These are phyloP conservation scores for Chrysanthemum seticuspe DNA, from an alignment of 129 eudicot genomes.

Conservation along the genomic window DNA sequence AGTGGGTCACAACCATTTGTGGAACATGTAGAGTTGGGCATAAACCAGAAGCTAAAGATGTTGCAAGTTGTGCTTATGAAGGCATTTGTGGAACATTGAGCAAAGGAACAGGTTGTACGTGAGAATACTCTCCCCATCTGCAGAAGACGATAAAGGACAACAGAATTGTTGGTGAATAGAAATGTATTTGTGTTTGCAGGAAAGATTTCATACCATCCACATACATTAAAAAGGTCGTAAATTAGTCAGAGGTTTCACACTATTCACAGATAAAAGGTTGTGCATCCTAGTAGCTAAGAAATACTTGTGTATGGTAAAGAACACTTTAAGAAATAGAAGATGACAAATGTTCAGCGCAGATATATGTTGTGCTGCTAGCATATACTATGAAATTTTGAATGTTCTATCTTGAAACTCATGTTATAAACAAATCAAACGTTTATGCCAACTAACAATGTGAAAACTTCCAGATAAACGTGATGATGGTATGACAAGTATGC, in stretches of 20 bases:
- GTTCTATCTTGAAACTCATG: background rate
- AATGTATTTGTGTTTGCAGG: too few species aligned
- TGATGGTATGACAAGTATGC: background rate
- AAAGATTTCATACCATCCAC: background rate
- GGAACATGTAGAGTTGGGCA: too few species aligned
- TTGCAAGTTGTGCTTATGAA: too few species aligned
- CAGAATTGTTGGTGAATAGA: too few species aligned
- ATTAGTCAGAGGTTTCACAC: background rate
- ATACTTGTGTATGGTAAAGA: background rate
- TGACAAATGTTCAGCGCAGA: background rate
- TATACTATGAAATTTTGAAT: background rate
- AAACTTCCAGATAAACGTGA: background rate
- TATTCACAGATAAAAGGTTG: background rate
- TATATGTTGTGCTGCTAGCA: conserved; percentile 5
- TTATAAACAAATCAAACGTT: conserved; percentile 5
- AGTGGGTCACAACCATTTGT: too few species aligned
- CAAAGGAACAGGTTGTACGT: too few species aligned
- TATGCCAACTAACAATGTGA: background rate
- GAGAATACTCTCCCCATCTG: too few species aligned
- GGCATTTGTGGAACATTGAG: too few species aligned
- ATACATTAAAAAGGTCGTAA: background rate
- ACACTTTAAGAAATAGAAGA: background rate
- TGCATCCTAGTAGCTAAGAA: background rate
- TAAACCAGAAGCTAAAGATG: too few species aligned
- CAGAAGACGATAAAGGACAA: too few species aligned